Evolutionary conservation across 305 asterid genomes (phyloP).

Genomic region (Solanum hybrid): DNA sequence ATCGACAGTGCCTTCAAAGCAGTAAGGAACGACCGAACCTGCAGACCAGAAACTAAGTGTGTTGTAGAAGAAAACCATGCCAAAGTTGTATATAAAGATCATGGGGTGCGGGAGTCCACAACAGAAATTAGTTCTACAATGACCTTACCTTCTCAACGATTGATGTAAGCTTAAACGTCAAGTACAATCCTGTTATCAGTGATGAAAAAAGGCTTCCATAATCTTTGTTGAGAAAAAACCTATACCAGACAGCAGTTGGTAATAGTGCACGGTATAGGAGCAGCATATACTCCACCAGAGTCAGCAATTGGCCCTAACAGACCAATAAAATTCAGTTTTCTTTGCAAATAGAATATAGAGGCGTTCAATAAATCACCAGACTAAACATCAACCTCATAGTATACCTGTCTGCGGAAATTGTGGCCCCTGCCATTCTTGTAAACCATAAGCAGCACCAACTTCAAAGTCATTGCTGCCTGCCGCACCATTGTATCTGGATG

Average conservation of each 20-base stretch:
- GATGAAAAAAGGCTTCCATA: slow-evolving; percentile 94
- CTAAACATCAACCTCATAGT: neutral
- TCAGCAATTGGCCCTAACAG: slow-evolving; percentile 83
- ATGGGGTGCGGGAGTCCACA: neutral
- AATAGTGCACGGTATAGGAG: slow-evolving; percentile 82
- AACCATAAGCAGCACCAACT: slow-evolving; percentile 73
- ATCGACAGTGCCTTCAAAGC: slow-evolving; percentile 78
- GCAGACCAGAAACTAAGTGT: slow-evolving; percentile 11
- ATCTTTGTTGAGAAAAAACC: slow-evolving; percentile 91
- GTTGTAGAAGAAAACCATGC: neutral
- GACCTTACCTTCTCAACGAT: slow-evolving; percentile 67
- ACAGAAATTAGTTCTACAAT: neutral
- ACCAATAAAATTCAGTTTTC: slow-evolving; percentile 12
- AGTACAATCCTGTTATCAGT: slow-evolving; percentile 80
- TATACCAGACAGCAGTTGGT: slow-evolving; percentile 94
- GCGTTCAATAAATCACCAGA: neutral
- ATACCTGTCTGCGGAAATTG: slow-evolving; percentile 88
- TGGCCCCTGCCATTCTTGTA: slow-evolving; percentile 81
- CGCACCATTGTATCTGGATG: slow-evolving; percentile 68
- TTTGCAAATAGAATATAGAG: neutral
- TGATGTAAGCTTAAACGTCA: slow-evolving; percentile 84
- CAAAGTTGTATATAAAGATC: neutral
- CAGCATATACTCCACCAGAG: slow-evolving; percentile 82
- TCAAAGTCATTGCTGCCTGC: slow-evolving; percentile 81
- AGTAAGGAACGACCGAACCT: slow-evolving; percentile 63